Conservation (phyloP, 1,284 basidiomycete genomes). For the Cronartium ribicola region DNA sequence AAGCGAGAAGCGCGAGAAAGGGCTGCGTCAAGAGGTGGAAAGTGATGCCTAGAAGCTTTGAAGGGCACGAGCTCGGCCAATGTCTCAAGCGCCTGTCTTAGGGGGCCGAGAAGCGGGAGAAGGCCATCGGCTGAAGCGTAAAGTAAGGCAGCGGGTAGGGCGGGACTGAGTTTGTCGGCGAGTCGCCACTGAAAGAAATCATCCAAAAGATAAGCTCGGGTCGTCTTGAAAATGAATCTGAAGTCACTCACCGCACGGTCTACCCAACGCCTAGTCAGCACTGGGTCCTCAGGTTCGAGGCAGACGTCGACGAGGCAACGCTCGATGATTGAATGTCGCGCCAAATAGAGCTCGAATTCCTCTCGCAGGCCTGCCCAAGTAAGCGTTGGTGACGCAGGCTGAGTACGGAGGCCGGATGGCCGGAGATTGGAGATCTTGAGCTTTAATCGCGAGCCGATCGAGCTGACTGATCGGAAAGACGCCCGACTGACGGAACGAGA, state of each 20-base stretch:
- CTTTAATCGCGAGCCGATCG: slow-evolving; percentile 13
- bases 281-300: slow-evolving; percentile 13
- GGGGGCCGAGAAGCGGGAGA: slow-evolving; percentile 19
- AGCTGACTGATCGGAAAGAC: slow-evolving; percentile 28
- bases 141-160: slow-evolving; percentile 26
- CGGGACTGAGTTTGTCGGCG: slow-evolving; percentile 32
- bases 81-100: slow-evolving; percentile 9
- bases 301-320: slow-evolving; percentile 34
- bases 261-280: slow-evolving; percentile 17
- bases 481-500: slow-evolving; percentile 27
- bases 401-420: neutral
- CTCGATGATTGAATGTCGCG: slow-evolving; percentile 38
- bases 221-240: neutral
- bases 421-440: slow-evolving; percentile 5
- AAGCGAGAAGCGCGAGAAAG: slow-evolving; percentile 10
- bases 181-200: slow-evolving; percentile 30
- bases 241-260: slow-evolving; percentile 29
- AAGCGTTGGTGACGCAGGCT: neutral
- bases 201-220: neutral
- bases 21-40: neutral
- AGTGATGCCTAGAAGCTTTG: neutral
- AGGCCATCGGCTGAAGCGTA: slow-evolving; percentile 28
- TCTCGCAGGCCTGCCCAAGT: slow-evolving; percentile 23
- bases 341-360: slow-evolving; percentile 28
- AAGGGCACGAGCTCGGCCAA: slow-evolving; percentile 3